phyloP scores from a whole-genome alignment of 2,329 filamentous ascomycete genomes.

The Cercospora sp. region DNA sequence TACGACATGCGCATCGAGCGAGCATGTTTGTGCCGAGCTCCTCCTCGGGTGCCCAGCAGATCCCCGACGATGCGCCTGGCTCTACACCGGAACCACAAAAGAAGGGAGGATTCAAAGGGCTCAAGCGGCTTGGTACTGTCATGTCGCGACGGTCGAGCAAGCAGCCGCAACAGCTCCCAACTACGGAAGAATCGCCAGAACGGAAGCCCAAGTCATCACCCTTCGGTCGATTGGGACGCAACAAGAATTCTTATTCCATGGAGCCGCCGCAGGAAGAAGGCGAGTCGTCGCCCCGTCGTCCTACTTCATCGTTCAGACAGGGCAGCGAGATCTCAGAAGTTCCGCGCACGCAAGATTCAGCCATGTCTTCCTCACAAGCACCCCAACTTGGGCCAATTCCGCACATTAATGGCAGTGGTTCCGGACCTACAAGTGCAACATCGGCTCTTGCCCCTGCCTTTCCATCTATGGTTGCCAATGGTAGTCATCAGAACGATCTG shows the following conservation, averaged over 20 bases:
- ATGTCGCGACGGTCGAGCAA: conserved; percentile 63
- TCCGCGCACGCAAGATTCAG: conserved; percentile 16
- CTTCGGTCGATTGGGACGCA: conserved; percentile 60
- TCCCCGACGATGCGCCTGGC: conserved; percentile 41
- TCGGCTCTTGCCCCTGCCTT: conserved; percentile 6
- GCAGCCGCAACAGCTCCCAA: conserved; percentile 31
- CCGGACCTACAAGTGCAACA: conserved; percentile 19
- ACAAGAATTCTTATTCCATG: conserved; percentile 59
- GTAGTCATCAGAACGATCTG: conserved; percentile 38
- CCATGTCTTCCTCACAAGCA: conserved; percentile 17
- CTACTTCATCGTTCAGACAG: conserved; percentile 36
- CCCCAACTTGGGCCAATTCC: conserved; percentile 24
- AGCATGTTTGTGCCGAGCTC: conserved; percentile 23
- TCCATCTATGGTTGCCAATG: conserved; percentile 30
- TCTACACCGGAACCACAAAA: conserved; percentile 49
- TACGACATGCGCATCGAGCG: conserved; percentile 9
- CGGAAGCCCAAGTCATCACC: conserved; percentile 57
- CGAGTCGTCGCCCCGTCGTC: conserved; percentile 28
- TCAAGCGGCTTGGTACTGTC: conserved; percentile 66
- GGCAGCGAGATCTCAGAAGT: conserved; percentile 38
- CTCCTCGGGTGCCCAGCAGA: conserved; percentile 1
- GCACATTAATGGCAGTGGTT: conserved; percentile 30
- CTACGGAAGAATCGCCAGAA: conserved; percentile 49
- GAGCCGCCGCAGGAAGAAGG: conserved; percentile 35
- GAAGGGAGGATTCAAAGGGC: conserved; percentile 52